Conservation (phyloP, 768 basidiomycete genomes). For the Pisolithus albus region DNA sequence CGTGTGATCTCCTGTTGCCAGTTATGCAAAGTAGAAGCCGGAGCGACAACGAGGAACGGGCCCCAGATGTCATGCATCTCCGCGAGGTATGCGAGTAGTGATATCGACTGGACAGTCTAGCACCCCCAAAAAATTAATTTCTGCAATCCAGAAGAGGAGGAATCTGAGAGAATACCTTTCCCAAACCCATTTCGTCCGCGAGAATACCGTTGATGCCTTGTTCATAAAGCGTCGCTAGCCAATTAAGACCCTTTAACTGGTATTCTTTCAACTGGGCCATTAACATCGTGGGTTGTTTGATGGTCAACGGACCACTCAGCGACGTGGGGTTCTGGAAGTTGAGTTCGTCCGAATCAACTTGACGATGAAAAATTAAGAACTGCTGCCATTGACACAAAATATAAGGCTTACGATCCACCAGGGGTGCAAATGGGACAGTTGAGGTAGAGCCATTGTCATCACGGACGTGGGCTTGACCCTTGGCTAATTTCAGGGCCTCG, state of each 20-base stretch:
- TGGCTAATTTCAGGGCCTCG: constrained; percentile 65
- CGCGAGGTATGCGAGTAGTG: constrained; percentile 89
- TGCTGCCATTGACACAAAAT: neutral
- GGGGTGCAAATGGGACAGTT: constrained; percentile 33
- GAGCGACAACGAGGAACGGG: constrained; percentile 96
- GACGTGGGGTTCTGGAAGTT: constrained; percentile 99
- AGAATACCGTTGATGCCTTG: constrained; percentile 99
- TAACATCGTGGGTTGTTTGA: constrained; percentile 91
- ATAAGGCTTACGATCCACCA: constrained; percentile 62
- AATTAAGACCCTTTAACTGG: constrained; percentile 95
- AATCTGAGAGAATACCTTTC: constrained; percentile 47
- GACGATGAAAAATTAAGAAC: constrained; percentile 2
- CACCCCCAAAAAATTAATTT: neutral
- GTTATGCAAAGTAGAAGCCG: constrained; percentile 94
- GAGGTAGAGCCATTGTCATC: constrained; percentile 39
- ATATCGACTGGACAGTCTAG: constrained; percentile 96
- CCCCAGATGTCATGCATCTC: constrained; percentile 99
- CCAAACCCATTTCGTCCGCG: constrained; percentile 97
- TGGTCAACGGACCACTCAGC: constrained; percentile 72
- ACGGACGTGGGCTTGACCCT: constrained; percentile 39
- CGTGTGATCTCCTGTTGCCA: constrained; percentile 99
- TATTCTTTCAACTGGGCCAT: constrained; percentile 98
- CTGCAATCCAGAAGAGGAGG: neutral
- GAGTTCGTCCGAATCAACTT: constrained; percentile 93
- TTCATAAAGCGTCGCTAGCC: constrained; percentile 95